phyloP scores from a whole-genome alignment of 441 rosid species.

The Bruguiera hainesii region DNA sequence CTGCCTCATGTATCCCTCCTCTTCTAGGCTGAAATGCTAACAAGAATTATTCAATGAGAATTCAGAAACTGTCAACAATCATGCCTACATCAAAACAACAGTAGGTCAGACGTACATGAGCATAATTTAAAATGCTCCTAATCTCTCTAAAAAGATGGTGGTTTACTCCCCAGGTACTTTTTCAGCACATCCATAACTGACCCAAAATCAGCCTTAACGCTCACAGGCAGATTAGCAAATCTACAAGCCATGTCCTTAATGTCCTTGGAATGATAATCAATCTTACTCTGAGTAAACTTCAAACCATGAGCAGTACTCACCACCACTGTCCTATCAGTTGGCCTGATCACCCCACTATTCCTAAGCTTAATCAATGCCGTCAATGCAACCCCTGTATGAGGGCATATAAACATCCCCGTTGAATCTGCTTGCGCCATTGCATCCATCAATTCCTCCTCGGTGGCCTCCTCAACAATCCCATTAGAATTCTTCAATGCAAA shows the following conservation, averaged over 20 bases:
- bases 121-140: not conserved
- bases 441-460: constrained; percentile 51
- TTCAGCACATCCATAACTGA: constrained; percentile 55
- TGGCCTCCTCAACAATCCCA: constrained; percentile 48
- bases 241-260: constrained; percentile 44
- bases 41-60: not conserved
- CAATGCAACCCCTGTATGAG: constrained; percentile 56
- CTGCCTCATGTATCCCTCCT: not conserved
- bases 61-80: not conserved
- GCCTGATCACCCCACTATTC: constrained; percentile 39
- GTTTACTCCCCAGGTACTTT: constrained; percentile 33
- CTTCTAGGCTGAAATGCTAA: not conserved
- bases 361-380: constrained; percentile 46
- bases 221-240: constrained; percentile 47
- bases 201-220: constrained; percentile 49
- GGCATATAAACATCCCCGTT: constrained; percentile 46
- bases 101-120: not conserved
- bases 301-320: constrained; percentile 57
- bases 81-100: not conserved
- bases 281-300: constrained; percentile 54
- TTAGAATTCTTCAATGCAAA: constrained; percentile 39
- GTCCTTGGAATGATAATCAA: constrained; percentile 44
- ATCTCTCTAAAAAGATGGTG: constrained; percentile 4
- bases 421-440: constrained; percentile 48
- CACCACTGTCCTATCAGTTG: constrained; percentile 46